A percentile compares a stretch with the other conserved stretches of the same genome.
phyloP scores from a whole-genome alignment of 257 asterid genomes.

The Capsicum pubescens region DNA sequence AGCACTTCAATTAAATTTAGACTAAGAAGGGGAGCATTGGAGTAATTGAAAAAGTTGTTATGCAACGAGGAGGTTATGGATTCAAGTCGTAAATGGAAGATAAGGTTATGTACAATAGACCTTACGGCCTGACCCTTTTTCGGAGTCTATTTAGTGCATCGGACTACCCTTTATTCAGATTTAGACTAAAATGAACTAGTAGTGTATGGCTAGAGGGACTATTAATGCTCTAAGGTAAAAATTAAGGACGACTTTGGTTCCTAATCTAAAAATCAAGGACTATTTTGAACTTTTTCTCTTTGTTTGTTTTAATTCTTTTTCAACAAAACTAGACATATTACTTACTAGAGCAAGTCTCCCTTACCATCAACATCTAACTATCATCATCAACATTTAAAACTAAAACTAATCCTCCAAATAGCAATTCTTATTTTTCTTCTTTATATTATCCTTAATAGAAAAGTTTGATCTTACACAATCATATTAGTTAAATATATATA shows the following conservation, averaged over 20 bases:
- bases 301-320: background rate
- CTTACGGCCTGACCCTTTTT: too few relatives aligned
- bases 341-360: background rate
- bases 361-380: constrained; percentile 2
- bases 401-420: background rate
- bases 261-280: background rate
- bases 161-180: too few relatives aligned
- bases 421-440: background rate
- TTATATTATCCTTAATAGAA: background rate
- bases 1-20: background rate
- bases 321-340: constrained; percentile 8
- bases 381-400: background rate
- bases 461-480: background rate
- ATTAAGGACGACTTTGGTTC: background rate
- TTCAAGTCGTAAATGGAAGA: too few relatives aligned
- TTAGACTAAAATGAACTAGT: background rate
- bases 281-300: background rate
- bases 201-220: background rate
- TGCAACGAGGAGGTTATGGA: too few relatives aligned
- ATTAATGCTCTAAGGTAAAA: background rate
- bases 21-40: background rate
- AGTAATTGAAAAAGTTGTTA: too few relatives aligned
- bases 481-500: background rate
- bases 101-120: too few relatives aligned
- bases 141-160: too few relatives aligned